Evolutionary conservation across 139 green algal species (phyloP), one percentile per base, ranked within the genome.

Genomic region (Mychonastes homosphaera): DNA sequence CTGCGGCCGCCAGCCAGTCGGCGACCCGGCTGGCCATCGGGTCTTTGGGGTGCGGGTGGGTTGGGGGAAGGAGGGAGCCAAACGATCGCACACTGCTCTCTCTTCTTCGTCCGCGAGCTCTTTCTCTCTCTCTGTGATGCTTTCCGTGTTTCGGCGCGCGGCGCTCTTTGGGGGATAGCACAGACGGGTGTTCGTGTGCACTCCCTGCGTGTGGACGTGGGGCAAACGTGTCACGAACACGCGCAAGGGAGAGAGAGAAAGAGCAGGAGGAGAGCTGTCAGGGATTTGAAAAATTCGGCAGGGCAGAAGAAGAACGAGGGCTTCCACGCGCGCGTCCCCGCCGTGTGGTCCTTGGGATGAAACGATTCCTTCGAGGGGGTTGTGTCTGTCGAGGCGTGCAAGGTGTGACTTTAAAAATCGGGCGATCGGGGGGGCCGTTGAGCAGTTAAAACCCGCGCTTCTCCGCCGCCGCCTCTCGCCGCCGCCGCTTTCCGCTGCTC

Each of bases 1-100:
- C 78, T 4, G 67, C 66, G 40, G 62, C 58, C 18, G 61, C 49
- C n/a, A 84, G 62, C 71, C 71, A 78, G 9, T 47, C 46, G 13
- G 13, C 49, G 27, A 67, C 57, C 15, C 16, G 19, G 13, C 9
- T 19, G 9, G 23, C 21, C 45, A 27, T 27, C 23, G 21, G 15
- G 21, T 16, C 39, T 16, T 13, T 21, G 15, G 15, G 15, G 39
- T 21, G 15, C 39, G 39, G 16, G 15, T 46, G 39, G 16, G 16
- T 46, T 13, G 39, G 15, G 15, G 15, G 39, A 46, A 46, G 15
- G 16, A 13, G 39, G 15, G 15, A 46, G 15, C 15, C 15, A 21
- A 13, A 21, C 15, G 16, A 13, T 16, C 15, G 15, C 15, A 13
- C 15, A 46, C 39, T 46, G 16, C 15, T 13, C 39, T 46, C 39